Evolutionary conservation across 495 filamentous ascomycete genomes (phyloP).

Genomic region (Hyaloscypha finlandica): DNA sequence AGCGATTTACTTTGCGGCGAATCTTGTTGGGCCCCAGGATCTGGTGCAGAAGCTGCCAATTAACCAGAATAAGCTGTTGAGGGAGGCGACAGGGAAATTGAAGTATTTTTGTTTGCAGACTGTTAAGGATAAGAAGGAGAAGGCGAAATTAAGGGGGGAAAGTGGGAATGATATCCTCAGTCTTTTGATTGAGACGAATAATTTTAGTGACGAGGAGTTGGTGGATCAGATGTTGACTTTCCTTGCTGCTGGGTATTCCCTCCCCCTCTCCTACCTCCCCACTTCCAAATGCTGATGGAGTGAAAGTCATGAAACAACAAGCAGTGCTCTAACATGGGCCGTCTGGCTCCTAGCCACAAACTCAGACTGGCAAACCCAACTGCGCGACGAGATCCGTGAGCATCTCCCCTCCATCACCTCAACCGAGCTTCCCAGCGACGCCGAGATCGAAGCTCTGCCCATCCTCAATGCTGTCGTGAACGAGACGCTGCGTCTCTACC

Average conservation of each 20-base stretch:
- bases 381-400: constrained; percentile 9
- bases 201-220: constrained; percentile 45
- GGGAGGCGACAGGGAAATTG: constrained; percentile 45
- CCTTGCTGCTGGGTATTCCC: constrained; percentile 13
- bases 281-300: background rate
- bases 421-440: background rate
- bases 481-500: constrained; percentile 1
- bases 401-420: constrained; percentile 2
- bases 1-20: constrained; percentile 40
- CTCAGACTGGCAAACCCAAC: constrained; percentile 2
- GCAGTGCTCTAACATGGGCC: background rate
- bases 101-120: background rate
- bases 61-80: constrained; percentile 36
- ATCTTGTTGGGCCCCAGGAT: background rate
- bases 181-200: constrained; percentile 39
- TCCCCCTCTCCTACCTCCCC: background rate
- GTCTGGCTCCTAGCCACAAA: background rate
- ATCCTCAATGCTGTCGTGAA: constrained; percentile 5
- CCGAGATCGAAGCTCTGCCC: constrained; percentile 8
- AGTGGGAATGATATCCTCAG: constrained; percentile 37
- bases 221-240: constrained; percentile 50
- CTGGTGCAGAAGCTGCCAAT: background rate
- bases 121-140: background rate
- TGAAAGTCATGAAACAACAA: constrained; percentile 7
- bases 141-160: background rate